A percentile compares a stretch with the other conserved stretches of the same genome.
These are phyloP conservation scores for Verticillium klebahnii DNA, from an alignment of 2,329 filamentous ascomycete species.

Conservation along the genomic window DNA sequence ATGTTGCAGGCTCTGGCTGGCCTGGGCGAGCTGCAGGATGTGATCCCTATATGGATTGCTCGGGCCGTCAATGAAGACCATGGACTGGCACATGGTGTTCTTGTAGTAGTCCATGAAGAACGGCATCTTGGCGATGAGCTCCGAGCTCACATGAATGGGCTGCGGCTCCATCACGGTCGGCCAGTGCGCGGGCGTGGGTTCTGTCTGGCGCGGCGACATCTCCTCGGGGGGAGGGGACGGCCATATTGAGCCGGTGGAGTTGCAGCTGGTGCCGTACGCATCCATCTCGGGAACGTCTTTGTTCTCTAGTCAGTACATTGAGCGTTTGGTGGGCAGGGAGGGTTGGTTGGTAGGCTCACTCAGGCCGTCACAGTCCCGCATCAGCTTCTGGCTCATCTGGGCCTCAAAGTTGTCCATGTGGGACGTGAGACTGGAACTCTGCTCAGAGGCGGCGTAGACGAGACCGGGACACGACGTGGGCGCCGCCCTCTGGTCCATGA, in stretches of 20 bases:
- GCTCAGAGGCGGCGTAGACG: conserved; percentile 56
- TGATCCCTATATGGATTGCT: conserved; percentile 83
- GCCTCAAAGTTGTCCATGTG: conserved; percentile 56
- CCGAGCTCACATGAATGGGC: conserved; percentile 48
- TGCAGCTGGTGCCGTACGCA: conserved; percentile 44
- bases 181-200: conserved; percentile 43
- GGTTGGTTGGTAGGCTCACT: conserved; percentile 34
- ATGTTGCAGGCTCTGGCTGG: conserved; percentile 81
- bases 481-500: conserved; percentile 50
- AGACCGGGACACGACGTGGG: conserved; percentile 59
- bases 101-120: conserved; percentile 93
- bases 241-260: conserved; percentile 45
- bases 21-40: conserved; percentile 70
- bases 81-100: conserved; percentile 84
- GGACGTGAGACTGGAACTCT: conserved; percentile 55
- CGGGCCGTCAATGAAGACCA: conserved; percentile 85
- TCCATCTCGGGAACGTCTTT: conserved; percentile 50
- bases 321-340: background rate
- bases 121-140: conserved; percentile 72
- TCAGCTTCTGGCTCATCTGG: conserved; percentile 47
- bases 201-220: conserved; percentile 36
- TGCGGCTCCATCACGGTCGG: conserved; percentile 40
- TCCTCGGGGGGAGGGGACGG: conserved; percentile 40
- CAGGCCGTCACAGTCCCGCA: conserved; percentile 51
- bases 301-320: conserved; percentile 18